These are phyloP conservation scores for Diaporthe citriasiana DNA, from an alignment of 2,329 filamentous ascomycete genomes.

Conservation along the genomic window DNA sequence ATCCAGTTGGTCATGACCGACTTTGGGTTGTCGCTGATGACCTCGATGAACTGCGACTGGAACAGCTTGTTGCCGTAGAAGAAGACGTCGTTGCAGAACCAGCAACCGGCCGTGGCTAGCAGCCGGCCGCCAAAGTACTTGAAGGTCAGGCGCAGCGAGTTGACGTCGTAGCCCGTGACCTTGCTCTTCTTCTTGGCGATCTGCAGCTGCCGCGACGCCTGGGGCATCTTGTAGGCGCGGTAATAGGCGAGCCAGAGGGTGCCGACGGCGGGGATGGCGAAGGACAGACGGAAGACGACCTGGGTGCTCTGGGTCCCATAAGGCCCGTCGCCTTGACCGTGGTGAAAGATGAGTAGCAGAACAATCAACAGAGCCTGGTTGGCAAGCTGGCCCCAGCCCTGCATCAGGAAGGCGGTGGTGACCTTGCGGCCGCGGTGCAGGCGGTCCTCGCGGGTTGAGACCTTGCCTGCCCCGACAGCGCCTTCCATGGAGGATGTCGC, in stretches of 20 bases:
- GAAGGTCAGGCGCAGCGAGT: conserved; percentile 84
- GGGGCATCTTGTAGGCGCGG: conserved; percentile 94
- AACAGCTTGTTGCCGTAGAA: conserved; percentile 99
- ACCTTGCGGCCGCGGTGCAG: conserved; percentile 96
- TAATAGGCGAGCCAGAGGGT: conserved; percentile 97
- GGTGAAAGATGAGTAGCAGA: conserved; percentile 89
- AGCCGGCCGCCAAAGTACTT: conserved; percentile 88
- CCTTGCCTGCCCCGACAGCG: conserved; percentile 84
- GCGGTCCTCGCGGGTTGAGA: conserved; percentile 93
- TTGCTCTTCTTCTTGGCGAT: conserved; percentile 87
- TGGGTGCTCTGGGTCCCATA: conserved; percentile 85
- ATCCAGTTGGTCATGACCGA: conserved; percentile 90
- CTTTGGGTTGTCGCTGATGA: conserved; percentile 77
- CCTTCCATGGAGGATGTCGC: conserved; percentile 96
- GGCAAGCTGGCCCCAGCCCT: conserved; percentile 96
- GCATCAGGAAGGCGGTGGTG: conserved; percentile 96
- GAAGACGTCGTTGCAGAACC: conserved; percentile 98
- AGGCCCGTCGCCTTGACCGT: conserved; percentile 79
- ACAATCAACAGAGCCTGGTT: conserved; percentile 94
- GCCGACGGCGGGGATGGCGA: conserved; percentile 90
- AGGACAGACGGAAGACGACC: conserved; percentile 93
- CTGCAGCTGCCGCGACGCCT: conserved; percentile 85
- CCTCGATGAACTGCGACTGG: conserved; percentile 89
- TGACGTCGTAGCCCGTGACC: conserved; percentile 93
- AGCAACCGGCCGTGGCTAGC: conserved; percentile 86